phyloP scores from a whole-genome alignment of 345 rosid genomes.

The Sonneratia caseolaris region DNA sequence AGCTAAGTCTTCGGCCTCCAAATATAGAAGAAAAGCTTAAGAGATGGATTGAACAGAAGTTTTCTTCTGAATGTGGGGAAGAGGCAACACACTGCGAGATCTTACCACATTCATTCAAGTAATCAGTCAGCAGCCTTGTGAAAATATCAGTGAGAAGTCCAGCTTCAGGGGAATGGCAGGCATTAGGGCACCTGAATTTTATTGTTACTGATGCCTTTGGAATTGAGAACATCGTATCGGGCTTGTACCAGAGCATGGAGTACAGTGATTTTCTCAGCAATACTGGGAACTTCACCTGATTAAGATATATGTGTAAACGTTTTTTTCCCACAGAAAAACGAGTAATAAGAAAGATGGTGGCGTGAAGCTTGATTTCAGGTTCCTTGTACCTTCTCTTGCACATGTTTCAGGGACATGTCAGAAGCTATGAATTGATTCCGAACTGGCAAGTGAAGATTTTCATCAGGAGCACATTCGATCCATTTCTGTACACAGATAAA shows the following conservation, averaged over 20 bases:
- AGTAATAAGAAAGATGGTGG: background rate
- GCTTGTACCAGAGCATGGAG: slow-evolving; percentile 78
- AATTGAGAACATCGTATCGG: slow-evolving; percentile 57
- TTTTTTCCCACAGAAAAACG: background rate
- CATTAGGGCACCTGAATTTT: slow-evolving; percentile 64
- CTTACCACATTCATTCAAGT: slow-evolving; percentile 90
- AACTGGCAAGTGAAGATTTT: slow-evolving; percentile 54
- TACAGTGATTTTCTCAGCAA: slow-evolving; percentile 46
- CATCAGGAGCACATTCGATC: slow-evolving; percentile 53
- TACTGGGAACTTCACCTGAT: slow-evolving; percentile 53
- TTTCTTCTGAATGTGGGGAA: background rate
- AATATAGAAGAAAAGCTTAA: background rate
- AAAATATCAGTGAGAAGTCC: slow-evolving; percentile 60
- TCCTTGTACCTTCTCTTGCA: slow-evolving; percentile 43
- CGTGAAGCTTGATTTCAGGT: background rate
- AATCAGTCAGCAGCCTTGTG: slow-evolving; percentile 59
- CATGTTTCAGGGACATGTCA: slow-evolving; percentile 56
- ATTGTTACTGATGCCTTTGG: slow-evolving; percentile 75
- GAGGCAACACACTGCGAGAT: background rate
- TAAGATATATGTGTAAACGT: slow-evolving; percentile 7
- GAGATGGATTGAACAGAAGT: background rate
- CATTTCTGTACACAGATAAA: slow-evolving; percentile 47
- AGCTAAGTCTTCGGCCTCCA: background rate
- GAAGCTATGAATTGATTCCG: slow-evolving; percentile 70
- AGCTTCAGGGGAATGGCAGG: slow-evolving; percentile 63